Conservation (phyloP, 768 basidiomycete species). For the Lactarius hatsudake region DNA sequence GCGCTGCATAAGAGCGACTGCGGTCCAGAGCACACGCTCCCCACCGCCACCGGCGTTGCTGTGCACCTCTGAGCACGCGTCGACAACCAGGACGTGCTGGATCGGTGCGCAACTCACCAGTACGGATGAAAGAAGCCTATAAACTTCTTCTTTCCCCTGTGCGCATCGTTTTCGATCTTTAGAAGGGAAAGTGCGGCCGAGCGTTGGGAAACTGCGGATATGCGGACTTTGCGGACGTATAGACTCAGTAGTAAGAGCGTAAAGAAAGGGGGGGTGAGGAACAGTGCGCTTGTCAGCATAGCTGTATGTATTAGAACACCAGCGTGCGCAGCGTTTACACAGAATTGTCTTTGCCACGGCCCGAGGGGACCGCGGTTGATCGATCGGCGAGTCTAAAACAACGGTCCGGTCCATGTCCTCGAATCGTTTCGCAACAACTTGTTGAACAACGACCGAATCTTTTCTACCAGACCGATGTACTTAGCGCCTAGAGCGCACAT, state of each 20-base stretch:
- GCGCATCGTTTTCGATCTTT: slow-evolving; percentile 16
- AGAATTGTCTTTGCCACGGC: not conserved
- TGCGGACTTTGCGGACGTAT: not conserved
- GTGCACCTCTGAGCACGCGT: slow-evolving; percentile 1
- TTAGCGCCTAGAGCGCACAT: not conserved
- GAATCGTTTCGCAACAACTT: not conserved
- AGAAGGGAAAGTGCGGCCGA: slow-evolving; percentile 11
- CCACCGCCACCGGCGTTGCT: slow-evolving; percentile 98
- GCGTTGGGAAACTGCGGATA: not conserved
- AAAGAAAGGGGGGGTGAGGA: not conserved
- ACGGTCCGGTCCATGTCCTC: not conserved
- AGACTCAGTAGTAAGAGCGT: not conserved
- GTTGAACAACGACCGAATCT: not conserved
- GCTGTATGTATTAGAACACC: not conserved
- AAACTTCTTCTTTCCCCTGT: slow-evolving; percentile 35
- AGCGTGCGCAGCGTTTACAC: not conserved
- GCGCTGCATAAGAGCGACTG: slow-evolving; percentile 72
- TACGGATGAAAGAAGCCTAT: slow-evolving; percentile 95
- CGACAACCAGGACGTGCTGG: not conserved
- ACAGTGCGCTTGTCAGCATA: slow-evolving; percentile 5
- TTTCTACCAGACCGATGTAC: not conserved
- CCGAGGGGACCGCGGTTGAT: not conserved
- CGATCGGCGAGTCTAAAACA: not conserved
- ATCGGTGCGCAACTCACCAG: slow-evolving; percentile 56
- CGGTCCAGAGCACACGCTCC: slow-evolving; percentile 93